Base-by-base conservation (phyloP, 352 stramenopile species). In the Globisporangium canariense region DNA sequence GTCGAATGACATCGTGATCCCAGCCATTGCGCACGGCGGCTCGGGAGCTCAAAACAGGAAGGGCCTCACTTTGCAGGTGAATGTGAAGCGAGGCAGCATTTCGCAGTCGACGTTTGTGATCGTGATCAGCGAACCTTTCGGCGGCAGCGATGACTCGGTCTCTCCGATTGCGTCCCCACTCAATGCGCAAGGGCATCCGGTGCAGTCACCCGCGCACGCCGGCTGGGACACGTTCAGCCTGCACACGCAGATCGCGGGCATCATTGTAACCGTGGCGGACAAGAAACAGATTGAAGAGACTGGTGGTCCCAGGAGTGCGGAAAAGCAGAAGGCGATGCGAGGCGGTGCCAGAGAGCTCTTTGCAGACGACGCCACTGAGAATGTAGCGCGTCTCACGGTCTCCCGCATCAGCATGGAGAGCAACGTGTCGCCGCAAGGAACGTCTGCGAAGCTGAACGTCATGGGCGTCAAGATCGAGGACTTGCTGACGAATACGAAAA, bases 401-500 rank as follows among this genome's bases (percentile, higher is more conserved):
- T 86, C 75, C 5, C 70, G 79, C 10, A 89, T 94, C 51, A 79
- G 71, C 4, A 45, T 88, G 10, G 83, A 94, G 47, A 70, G 75
- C 0, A 79, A 69, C 5, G 70, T 72, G 49, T 79, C 81, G 11
- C 69, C 59, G 28, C 66, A 75, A 25, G 68, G 73, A 5, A 89
- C 75, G 41, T 72, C 75, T 46, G 79, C 76, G 0, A 88, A 91
- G 46, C 22, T 94, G 34, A 88, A 81, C 20, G 62, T 93, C n/a
- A 85, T 85, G 73, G 80, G 81, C n/a, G 68, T 94, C 3, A 78
- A 87, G 49, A 63, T 94, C 2, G 83, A 93, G 43, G 83, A 94
- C 49, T 69, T 94, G 22, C 63, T 93, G 30, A 66, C 74, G 20
- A 61, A 71, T 9, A 88, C 82, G 9, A 91, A 88, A 53, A 79